These are phyloP conservation scores for Cladosporium cucumerinum DNA, from an alignment of 2,329 filamentous ascomycete species.

Conservation along the genomic window DNA sequence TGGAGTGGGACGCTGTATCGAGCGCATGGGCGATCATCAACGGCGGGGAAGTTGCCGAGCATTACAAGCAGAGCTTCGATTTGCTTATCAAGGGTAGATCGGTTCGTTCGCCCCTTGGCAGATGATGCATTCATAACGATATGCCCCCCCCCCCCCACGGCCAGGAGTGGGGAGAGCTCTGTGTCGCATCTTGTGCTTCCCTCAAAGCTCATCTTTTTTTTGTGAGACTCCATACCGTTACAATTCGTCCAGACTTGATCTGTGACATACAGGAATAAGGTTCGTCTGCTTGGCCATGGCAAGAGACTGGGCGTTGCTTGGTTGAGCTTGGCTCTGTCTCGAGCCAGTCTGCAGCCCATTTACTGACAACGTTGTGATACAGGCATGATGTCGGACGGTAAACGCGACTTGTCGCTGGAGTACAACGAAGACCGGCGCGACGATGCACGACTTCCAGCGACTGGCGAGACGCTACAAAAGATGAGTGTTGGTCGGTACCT, in stretches of 20 bases:
- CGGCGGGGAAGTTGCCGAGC: constrained; percentile 5
- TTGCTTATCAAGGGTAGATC: constrained; percentile 10
- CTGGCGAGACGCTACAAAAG: constrained; percentile 24
- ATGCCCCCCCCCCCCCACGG: not conserved
- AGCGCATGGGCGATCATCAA: not conserved
- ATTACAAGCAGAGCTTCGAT: constrained; percentile 7
- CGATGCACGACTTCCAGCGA: constrained; percentile 18
- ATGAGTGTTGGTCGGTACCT: constrained; percentile 49
- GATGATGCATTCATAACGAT: constrained; percentile 1
- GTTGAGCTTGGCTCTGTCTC: not conserved
- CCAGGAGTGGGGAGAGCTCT: not conserved
- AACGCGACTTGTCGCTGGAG: constrained; percentile 17
- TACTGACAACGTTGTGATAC: not conserved
- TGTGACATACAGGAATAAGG: not conserved
- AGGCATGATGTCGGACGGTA: constrained; percentile 19
- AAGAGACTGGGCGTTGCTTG: constrained; percentile 10
- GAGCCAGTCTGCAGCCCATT: not conserved
- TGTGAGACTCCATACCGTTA: not conserved
- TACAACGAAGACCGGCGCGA: constrained; percentile 21
- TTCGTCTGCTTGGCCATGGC: not conserved
- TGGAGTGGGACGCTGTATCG: constrained; percentile 11
- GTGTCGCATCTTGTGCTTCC: not conserved
- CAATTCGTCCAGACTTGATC: not conserved
- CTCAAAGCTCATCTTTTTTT: not conserved
- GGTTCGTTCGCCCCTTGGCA: not conserved